phyloP scores from a whole-genome alignment of 2,329 filamentous ascomycete genomes.

The Phoma herbarum region DNA sequence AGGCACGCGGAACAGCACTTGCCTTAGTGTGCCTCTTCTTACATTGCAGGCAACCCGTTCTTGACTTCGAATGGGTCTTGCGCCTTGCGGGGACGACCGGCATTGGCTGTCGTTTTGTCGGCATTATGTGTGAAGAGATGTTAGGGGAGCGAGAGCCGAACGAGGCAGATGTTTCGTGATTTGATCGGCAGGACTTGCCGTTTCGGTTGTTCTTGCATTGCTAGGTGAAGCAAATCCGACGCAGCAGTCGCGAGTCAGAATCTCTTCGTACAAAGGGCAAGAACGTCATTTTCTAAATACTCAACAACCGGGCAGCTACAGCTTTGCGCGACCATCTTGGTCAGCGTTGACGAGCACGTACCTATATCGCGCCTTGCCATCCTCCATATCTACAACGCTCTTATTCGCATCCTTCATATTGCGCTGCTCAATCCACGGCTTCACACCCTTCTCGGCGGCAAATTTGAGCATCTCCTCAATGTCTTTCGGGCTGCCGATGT shows the following conservation, averaged over 20 bases:
- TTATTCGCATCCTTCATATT: conserved; percentile 65
- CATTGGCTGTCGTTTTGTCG: conserved; percentile 7
- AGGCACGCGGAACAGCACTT: conserved; percentile 11
- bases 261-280: not conserved
- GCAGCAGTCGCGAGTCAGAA: not conserved
- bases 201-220: not conserved
- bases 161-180: not conserved
- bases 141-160: not conserved
- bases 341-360: conserved; percentile 47
- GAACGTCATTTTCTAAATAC: not conserved
- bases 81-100: conserved; percentile 29
- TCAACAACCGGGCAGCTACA: conserved; percentile 20
- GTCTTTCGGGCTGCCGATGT: conserved; percentile 64
- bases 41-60: conserved; percentile 45
- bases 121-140: not conserved
- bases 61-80: conserved; percentile 46
- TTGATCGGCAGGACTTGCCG: not conserved
- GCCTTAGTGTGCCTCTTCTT: conserved; percentile 48
- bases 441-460: conserved; percentile 65
- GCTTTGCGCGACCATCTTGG: conserved; percentile 34
- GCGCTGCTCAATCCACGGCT: conserved; percentile 69
- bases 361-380: conserved; percentile 61
- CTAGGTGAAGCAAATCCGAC: not conserved
- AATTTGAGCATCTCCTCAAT: conserved; percentile 70
- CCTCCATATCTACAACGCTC: conserved; percentile 65